These are phyloP conservation scores for Mortierella polycephala DNA, from an alignment of 371 early-diverging fungal genomes.

Conservation along the genomic window DNA sequence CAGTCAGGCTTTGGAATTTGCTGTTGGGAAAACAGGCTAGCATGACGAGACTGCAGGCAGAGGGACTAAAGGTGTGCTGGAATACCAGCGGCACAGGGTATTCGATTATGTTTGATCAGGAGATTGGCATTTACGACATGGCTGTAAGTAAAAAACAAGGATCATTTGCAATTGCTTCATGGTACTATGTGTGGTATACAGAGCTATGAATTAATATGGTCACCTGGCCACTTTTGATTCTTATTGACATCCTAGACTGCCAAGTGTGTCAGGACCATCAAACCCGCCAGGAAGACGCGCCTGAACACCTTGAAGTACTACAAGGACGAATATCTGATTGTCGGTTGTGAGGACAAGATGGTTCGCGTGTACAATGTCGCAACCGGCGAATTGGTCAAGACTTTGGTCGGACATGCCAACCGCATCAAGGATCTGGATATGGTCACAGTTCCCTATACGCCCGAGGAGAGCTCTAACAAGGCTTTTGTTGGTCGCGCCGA, in stretches of 20 bases:
- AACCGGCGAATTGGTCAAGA: constrained; percentile 65
- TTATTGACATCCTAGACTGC: constrained; percentile 58
- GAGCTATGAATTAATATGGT: constrained; percentile 1
- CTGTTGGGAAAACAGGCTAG: constrained; percentile 86
- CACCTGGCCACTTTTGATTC: background rate
- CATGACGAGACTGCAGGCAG: constrained; percentile 48
- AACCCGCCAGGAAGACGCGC: constrained; percentile 60
- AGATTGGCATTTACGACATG: constrained; percentile 76
- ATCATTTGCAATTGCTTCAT: background rate
- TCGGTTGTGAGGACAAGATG: constrained; percentile 80
- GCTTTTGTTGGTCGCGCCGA: constrained; percentile 46
- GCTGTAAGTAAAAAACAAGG: constrained; percentile 61
- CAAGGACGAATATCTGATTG: constrained; percentile 69
- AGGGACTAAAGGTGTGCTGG: constrained; percentile 81
- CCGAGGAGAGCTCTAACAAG: constrained; percentile 58
- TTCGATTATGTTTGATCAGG: constrained; percentile 78
- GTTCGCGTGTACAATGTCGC: constrained; percentile 71
- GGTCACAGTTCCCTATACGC: constrained; percentile 55
- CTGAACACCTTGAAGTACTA: constrained; percentile 58
- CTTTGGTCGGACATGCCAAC: constrained; percentile 64
- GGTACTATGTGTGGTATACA: background rate
- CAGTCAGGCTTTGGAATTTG: constrained; percentile 92
- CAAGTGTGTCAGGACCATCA: constrained; percentile 59
- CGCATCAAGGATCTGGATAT: constrained; percentile 63
- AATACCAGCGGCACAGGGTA: constrained; percentile 78